Evolutionary conservation across 345 rosid species (phyloP).

Genomic region (Arabidopsis thaliana): DNA sequence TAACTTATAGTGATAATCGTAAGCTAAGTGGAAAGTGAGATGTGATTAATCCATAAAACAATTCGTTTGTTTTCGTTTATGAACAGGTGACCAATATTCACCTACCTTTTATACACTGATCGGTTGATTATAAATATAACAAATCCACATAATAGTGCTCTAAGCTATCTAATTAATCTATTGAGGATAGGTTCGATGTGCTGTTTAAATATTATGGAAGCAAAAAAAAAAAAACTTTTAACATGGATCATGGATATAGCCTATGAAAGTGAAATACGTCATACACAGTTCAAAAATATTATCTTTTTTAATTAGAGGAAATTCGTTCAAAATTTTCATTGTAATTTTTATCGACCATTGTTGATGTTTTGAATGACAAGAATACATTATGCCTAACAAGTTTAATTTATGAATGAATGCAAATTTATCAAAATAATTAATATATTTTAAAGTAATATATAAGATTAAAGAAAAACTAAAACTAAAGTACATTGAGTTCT

Average conservation of each 20-base stretch:
- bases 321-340: no score
- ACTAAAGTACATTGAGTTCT: no score
- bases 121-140: slow-evolving; percentile 2
- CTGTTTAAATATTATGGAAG: background rate
- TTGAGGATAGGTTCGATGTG: background rate
- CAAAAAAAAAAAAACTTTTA: background rate
- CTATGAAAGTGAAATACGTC: background rate
- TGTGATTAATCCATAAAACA: slow-evolving; percentile 27
- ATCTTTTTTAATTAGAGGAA: no score
- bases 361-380: no score
- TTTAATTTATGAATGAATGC: no score
- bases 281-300: background rate
- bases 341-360: no score
- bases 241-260: background rate
- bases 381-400: no score
- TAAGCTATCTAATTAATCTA: background rate
- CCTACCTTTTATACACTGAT: slow-evolving; percentile 16
- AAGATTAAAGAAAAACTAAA: no score
- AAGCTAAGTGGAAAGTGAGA: slow-evolving; percentile 18
- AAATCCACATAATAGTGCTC: background rate
- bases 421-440: no score
- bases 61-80: slow-evolving; percentile 9
- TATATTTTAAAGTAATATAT: no score
- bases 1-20: slow-evolving; percentile 8
- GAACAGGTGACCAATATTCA: slow-evolving; percentile 35